A percentile compares a stretch with the other conserved stretches of the same genome.
These are phyloP conservation scores for Euphrasia arctica DNA, from an alignment of 305 asterid genomes.

Conservation along the genomic window DNA sequence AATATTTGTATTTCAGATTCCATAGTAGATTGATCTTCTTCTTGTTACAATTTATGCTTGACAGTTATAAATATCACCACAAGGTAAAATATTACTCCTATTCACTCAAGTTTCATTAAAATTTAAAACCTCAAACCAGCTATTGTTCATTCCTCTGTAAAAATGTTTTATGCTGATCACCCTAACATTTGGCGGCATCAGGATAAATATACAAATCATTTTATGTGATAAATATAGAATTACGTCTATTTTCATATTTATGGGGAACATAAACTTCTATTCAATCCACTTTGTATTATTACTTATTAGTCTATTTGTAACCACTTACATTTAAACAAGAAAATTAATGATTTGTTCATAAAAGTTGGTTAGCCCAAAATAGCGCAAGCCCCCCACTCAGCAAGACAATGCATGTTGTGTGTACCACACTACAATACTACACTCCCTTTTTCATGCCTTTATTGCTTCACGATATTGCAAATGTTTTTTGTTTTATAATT, in stretches of 20 bases:
- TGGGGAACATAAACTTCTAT: too few relatives aligned
- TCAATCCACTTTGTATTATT: too few relatives aligned
- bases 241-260: too few relatives aligned
- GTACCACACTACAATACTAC: neutral
- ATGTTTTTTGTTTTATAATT: neutral
- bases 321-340: too few relatives aligned
- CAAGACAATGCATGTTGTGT: conserved; percentile 12
- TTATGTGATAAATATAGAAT: too few relatives aligned
- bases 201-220: too few relatives aligned
- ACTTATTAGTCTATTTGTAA: too few relatives aligned
- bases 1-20: neutral
- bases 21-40: neutral
- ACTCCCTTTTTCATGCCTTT: neutral
- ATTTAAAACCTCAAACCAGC: neutral
- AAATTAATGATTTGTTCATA: neutral
- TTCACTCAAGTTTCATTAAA: too few relatives aligned
- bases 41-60: neutral
- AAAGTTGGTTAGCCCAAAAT: neutral
- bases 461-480: neutral
- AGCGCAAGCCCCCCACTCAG: conserved; percentile 5
- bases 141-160: too few relatives aligned
- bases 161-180: neutral
- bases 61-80: neutral
- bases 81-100: too few relatives aligned
- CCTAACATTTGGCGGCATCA: neutral